Conservation (phyloP, 2,329 filamentous ascomycete genomes). For the Ilyonectria sp. region DNA sequence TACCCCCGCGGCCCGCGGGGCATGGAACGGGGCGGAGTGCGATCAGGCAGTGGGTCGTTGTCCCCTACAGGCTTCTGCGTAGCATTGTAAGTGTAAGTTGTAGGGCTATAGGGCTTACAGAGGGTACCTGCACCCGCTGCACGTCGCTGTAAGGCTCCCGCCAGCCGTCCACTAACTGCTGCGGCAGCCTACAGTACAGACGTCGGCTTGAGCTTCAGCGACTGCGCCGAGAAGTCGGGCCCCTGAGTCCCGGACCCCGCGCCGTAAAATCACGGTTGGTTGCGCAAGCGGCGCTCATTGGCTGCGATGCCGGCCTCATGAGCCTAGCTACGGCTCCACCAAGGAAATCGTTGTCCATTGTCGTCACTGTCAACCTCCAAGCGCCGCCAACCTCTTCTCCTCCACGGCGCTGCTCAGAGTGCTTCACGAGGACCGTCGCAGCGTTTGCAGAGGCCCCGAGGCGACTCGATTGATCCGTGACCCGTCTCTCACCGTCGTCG, state of each 20-base stretch:
- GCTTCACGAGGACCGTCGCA: slow-evolving; percentile 16
- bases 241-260: slow-evolving; percentile 43
- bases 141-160: background rate
- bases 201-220: slow-evolving; percentile 31
- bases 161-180: background rate
- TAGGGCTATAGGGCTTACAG: background rate
- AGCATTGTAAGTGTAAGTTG: background rate
- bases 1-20: slow-evolving; percentile 4
- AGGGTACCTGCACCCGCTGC: background rate
- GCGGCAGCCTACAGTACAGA: background rate
- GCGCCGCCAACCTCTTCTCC: slow-evolving; percentile 31
- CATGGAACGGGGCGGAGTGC: background rate
- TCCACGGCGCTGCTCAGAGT: slow-evolving; percentile 20
- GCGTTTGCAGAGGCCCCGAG: background rate
- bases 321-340: slow-evolving; percentile 39
- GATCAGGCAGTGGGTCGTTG: slow-evolving; percentile 1
- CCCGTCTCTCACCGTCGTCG: background rate
- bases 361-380: slow-evolving; percentile 46
- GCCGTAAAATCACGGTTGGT: slow-evolving; percentile 43
- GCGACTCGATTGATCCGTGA: background rate
- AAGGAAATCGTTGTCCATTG: slow-evolving; percentile 44
- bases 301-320: slow-evolving; percentile 23
- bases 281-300: slow-evolving; percentile 34
- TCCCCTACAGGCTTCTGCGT: background rate
- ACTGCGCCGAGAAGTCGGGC: slow-evolving; percentile 32